These are phyloP conservation scores for Niebla homalea DNA, from an alignment of 495 filamentous ascomycete species.

Conservation along the genomic window DNA sequence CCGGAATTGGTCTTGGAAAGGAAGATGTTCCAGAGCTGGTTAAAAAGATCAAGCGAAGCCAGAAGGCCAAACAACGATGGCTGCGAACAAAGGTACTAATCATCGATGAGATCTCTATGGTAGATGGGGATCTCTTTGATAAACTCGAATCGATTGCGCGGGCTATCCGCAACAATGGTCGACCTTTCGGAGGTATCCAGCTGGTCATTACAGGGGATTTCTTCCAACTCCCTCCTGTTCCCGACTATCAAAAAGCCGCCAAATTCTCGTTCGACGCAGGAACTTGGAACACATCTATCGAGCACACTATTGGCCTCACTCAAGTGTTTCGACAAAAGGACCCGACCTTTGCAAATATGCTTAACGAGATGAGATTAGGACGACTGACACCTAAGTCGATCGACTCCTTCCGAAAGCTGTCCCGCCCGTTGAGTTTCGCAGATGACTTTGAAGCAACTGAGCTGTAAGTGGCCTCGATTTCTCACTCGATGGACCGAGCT, in stretches of 20 bases:
- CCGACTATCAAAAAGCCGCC: slow-evolving; percentile 55
- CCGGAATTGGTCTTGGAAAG: slow-evolving; percentile 90
- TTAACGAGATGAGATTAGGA: slow-evolving; percentile 94
- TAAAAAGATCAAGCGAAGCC: slow-evolving; percentile 81
- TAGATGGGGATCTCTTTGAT: slow-evolving; percentile 92
- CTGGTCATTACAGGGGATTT: slow-evolving; percentile 94
- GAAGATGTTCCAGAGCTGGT: slow-evolving; percentile 70
- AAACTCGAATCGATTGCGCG: slow-evolving; percentile 88
- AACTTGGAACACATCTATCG: slow-evolving; percentile 82
- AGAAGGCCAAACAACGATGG: slow-evolving; percentile 81
- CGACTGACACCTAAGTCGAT: slow-evolving; percentile 58
- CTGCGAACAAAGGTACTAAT: slow-evolving; percentile 72
- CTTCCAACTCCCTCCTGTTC: slow-evolving; percentile 91
- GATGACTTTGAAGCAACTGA: slow-evolving; percentile 83
- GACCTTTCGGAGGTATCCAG: slow-evolving; percentile 92
- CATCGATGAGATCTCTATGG: slow-evolving; percentile 96
- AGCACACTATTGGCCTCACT: slow-evolving; percentile 90
- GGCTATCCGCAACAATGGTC: slow-evolving; percentile 66
- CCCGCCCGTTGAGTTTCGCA: slow-evolving; percentile 52
- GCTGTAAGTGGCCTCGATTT: slow-evolving; percentile 38
- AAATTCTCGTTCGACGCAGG: slow-evolving; percentile 89
- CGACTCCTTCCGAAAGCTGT: slow-evolving; percentile 54
- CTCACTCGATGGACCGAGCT: not conserved
- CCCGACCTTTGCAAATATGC: slow-evolving; percentile 82
- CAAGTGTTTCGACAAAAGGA: slow-evolving; percentile 95